Conservation (phyloP, 2,329 filamentous ascomycete genomes). For the Ascochyta koolunga region DNA sequence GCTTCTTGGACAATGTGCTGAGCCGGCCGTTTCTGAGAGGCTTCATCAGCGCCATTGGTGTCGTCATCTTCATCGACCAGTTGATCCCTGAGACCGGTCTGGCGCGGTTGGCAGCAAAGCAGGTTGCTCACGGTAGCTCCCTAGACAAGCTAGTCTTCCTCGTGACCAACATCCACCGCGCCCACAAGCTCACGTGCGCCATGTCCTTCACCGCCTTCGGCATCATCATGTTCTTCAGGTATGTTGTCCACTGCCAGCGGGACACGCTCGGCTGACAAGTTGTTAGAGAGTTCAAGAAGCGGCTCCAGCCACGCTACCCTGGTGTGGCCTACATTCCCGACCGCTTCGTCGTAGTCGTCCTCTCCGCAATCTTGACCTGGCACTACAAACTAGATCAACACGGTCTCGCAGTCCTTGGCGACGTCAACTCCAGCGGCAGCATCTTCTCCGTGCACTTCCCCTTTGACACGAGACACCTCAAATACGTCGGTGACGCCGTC, state of each 20-base stretch:
- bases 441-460: constrained; percentile 86
- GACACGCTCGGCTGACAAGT: neutral
- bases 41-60: constrained; percentile 96
- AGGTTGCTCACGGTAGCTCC: constrained; percentile 82
- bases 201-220: constrained; percentile 81
- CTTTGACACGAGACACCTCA: constrained; percentile 76
- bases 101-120: constrained; percentile 66
- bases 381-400: constrained; percentile 76
- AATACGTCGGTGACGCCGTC: constrained; percentile 83
- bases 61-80: constrained; percentile 95
- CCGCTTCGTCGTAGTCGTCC: constrained; percentile 84
- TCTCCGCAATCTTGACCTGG: constrained; percentile 82
- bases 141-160: constrained; percentile 86
- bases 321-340: constrained; percentile 88
- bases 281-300: constrained; percentile 76
- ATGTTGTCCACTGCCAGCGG: neutral
- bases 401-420: constrained; percentile 83
- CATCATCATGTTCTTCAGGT: constrained; percentile 82
- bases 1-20: constrained; percentile 92
- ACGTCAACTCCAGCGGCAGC: constrained; percentile 74
- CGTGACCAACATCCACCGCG: constrained; percentile 66
- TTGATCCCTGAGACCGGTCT: constrained; percentile 89
- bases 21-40: constrained; percentile 90
- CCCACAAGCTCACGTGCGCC: constrained; percentile 75
- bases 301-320: constrained; percentile 78